Percentiles rank a stretch among this genome's conserved stretches.
phyloP scores from a whole-genome alignment of 2,329 filamentous ascomycete species.

The Didymella pinodella region DNA sequence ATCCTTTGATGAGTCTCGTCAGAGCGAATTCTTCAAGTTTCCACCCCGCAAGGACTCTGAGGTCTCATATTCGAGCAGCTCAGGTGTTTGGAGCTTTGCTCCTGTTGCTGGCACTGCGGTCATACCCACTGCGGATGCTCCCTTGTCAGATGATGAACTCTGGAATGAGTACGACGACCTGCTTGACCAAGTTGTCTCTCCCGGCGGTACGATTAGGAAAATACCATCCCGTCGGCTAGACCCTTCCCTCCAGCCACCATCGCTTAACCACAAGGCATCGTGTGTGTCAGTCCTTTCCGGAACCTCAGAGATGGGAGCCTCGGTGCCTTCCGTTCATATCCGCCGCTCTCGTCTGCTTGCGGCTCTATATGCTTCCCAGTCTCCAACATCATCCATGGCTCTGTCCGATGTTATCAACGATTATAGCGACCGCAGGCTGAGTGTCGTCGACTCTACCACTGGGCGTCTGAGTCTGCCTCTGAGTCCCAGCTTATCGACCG shows the following conservation, averaged over 20 bases:
- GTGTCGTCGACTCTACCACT: constrained; percentile 49
- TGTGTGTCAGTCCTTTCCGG: constrained; percentile 44
- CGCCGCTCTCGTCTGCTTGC: constrained; percentile 61
- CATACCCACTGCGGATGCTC: constrained; percentile 67
- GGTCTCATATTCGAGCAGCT: constrained; percentile 70
- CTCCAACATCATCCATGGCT: constrained; percentile 61
- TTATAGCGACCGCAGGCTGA: constrained; percentile 56
- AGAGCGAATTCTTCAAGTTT: constrained; percentile 75
- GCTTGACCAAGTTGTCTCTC: constrained; percentile 71
- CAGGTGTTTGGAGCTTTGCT: constrained; percentile 65
- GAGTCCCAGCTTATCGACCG: constrained; percentile 42
- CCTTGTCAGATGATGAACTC: constrained; percentile 80
- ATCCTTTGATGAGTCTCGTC: constrained; percentile 40
- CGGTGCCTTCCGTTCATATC: constrained; percentile 51
- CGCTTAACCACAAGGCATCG: constrained; percentile 36
- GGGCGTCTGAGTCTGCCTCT: constrained; percentile 50
- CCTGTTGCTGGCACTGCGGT: constrained; percentile 68
- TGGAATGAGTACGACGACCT: constrained; percentile 96
- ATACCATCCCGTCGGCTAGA: constrained; percentile 25
- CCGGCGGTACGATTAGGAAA: constrained; percentile 18
- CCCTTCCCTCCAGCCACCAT: constrained; percentile 43
- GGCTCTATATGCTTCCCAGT: constrained; percentile 58
- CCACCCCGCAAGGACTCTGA: constrained; percentile 76
- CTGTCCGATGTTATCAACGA: constrained; percentile 62
- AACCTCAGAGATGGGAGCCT: constrained; percentile 29